Evolutionary conservation across 2,329 filamentous ascomycete species (phyloP).

Genomic region (Ceratocystis eucalypticola): DNA sequence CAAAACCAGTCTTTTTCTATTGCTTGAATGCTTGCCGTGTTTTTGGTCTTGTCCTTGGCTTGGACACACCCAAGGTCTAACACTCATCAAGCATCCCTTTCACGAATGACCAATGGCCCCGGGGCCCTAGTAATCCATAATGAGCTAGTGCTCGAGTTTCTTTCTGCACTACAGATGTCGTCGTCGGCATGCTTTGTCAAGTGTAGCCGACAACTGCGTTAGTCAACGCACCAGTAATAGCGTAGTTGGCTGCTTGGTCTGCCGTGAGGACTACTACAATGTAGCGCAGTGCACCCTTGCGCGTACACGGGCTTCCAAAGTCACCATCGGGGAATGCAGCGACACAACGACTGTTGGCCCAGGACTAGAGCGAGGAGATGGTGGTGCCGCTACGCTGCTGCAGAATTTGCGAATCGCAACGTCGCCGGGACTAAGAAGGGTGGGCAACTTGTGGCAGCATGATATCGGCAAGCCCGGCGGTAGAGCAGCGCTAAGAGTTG

Average conservation of each 20-base stretch:
- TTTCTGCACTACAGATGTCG: not conserved
- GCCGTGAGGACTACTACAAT: not conserved
- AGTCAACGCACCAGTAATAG: not conserved
- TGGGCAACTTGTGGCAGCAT: not conserved
- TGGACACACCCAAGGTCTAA: no score
- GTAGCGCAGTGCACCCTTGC: not conserved
- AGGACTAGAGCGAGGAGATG: not conserved
- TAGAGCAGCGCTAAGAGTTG: no score
- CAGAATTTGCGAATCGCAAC: not conserved
- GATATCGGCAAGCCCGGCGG: not conserved
- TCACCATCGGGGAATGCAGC: not conserved
- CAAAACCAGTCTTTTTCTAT: no score
- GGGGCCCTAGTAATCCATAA: not conserved
- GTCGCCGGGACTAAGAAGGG: not conserved
- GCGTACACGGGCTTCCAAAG: not conserved
- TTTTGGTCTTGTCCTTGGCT: no score
- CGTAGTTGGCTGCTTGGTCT: not conserved
- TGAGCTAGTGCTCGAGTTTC: not conserved
- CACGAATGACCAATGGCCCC: not conserved
- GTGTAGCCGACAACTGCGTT: not conserved
- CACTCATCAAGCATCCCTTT: not conserved
- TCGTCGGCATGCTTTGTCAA: not conserved
- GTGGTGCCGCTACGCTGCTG: not conserved
- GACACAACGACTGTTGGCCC: not conserved
- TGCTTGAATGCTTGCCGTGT: no score